These are phyloP conservation scores for Diaporthe ampelina DNA, from an alignment of 2,329 filamentous ascomycete species.

Conservation along the genomic window DNA sequence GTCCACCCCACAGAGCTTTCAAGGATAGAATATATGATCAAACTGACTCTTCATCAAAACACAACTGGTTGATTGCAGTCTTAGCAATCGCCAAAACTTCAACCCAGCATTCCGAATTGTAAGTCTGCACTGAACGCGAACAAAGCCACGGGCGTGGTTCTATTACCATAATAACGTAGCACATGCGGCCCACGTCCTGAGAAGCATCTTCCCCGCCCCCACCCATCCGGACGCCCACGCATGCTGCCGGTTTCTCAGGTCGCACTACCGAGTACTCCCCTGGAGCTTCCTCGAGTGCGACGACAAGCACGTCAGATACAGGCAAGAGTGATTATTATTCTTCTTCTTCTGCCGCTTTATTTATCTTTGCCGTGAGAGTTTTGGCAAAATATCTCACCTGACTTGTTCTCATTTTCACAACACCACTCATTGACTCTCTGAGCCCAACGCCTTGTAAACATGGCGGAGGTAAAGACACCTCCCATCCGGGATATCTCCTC, in stretches of 20 bases:
- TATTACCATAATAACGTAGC: not conserved
- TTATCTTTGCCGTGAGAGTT: not conserved
- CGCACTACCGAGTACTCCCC: conserved; percentile 22
- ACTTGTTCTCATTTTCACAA: not conserved
- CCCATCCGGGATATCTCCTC: conserved; percentile 43
- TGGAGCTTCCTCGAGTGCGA: not conserved
- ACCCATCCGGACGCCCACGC: conserved; percentile 38
- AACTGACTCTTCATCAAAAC: not conserved
- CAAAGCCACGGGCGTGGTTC: not conserved
- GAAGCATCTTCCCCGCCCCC: conserved; percentile 42
- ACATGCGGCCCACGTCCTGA: not conserved
- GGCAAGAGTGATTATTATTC: not conserved
- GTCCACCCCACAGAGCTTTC: not conserved
- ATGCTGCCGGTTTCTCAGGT: not conserved
- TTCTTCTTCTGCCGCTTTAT: not conserved
- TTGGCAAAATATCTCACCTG: not conserved
- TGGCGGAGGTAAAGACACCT: conserved; percentile 38
- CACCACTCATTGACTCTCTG: not conserved
- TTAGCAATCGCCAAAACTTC: not conserved
- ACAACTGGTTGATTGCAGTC: not conserved
- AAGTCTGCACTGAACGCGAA: not conserved
- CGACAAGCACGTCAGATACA: not conserved
- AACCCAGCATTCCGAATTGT: not conserved
- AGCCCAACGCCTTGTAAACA: not conserved
- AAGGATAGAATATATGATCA: no score